Conservation (phyloP, 345 rosid species). For the Eucalyptus regnans region DNA sequence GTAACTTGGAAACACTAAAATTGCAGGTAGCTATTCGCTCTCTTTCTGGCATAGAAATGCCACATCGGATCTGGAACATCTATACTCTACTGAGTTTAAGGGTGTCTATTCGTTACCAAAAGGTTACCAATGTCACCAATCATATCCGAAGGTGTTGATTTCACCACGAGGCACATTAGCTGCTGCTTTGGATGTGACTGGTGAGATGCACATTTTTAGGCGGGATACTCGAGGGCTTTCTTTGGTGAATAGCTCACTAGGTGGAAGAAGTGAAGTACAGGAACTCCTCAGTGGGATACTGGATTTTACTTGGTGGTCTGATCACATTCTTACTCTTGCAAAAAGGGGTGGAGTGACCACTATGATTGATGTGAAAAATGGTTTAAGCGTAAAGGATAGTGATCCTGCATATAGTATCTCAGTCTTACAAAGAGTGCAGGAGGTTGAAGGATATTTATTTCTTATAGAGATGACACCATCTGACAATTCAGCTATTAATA, state of each 20-base stretch:
- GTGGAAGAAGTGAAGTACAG: not conserved
- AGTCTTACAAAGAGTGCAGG: constrained; percentile 48
- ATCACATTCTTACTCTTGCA: constrained; percentile 46
- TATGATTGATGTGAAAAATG: constrained; percentile 44
- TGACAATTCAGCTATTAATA: constrained; percentile 10
- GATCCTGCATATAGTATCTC: constrained; percentile 43
- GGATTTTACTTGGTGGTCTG: constrained; percentile 98
- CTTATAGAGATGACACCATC: constrained; percentile 43
- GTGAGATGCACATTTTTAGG: constrained; percentile 52
- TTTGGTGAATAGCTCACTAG: constrained; percentile 20
- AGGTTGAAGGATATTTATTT: constrained; percentile 47
- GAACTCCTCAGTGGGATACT: constrained; percentile 28
- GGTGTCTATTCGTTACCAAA: constrained; percentile 35
- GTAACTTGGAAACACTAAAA: not conserved
- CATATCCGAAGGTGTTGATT: constrained; percentile 67
- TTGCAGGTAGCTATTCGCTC: constrained; percentile 50
- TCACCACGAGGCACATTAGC: constrained; percentile 60
- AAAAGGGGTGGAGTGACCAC: constrained; percentile 39
- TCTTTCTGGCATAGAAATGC: constrained; percentile 58
- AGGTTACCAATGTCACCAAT: constrained; percentile 19
- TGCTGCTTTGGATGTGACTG: constrained; percentile 62
- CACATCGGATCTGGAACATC: constrained; percentile 37
- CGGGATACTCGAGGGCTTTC: constrained; percentile 29
- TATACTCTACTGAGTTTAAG: constrained; percentile 50
- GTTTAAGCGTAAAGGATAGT: constrained; percentile 40